phyloP scores from a whole-genome alignment of 208 protist genomes.

The Trichomonas vaginalis region DNA sequence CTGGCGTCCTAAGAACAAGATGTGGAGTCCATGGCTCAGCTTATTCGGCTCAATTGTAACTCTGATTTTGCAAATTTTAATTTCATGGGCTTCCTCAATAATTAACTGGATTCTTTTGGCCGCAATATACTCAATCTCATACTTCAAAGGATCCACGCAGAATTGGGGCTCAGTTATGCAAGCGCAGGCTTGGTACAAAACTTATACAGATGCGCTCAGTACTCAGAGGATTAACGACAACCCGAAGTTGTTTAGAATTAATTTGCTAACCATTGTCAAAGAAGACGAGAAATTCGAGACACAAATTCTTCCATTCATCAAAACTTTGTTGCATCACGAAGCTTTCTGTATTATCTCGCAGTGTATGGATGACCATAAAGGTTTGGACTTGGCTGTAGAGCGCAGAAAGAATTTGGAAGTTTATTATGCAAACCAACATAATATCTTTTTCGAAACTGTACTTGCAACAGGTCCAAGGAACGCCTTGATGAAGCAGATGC shows the following conservation, averaged over 20 bases:
- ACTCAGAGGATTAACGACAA: neutral
- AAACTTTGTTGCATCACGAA: neutral
- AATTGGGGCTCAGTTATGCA: neutral
- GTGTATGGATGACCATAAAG: neutral
- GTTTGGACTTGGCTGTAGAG: neutral
- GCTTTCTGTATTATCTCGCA: neutral
- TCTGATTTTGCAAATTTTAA: slow-evolving; percentile 31
- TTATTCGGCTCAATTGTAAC: slow-evolving; percentile 28
- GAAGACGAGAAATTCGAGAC: neutral
- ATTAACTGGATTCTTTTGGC: neutral
- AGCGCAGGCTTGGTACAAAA: neutral
- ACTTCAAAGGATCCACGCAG: neutral
- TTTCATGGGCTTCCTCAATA: neutral
- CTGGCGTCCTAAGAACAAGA: slow-evolving; percentile 35
- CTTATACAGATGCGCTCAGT: neutral
- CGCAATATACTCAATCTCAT: neutral
- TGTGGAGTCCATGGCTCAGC: slow-evolving; percentile 25
- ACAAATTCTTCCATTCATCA: neutral
- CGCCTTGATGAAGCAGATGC: neutral
- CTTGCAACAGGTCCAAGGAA: neutral
- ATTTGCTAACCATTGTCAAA: neutral
- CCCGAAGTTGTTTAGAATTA: neutral
- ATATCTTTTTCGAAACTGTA: neutral
- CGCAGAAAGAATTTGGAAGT: neutral
- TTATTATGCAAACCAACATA: neutral